Evolutionary conservation across 345 rosid species (phyloP).

Genomic region (Hypericum perforatum): DNA sequence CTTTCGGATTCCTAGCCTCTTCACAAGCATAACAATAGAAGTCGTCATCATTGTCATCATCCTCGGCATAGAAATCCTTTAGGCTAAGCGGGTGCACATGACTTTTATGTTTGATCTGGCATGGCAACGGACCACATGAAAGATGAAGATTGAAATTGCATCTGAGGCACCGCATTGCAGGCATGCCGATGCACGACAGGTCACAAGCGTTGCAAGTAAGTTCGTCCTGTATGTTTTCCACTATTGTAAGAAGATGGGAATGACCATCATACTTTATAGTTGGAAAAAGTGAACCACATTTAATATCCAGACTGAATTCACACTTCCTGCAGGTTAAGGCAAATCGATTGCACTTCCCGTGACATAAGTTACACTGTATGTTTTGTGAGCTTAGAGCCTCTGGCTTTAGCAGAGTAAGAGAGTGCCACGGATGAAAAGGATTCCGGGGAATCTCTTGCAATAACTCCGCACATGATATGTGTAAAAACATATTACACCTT

Average conservation of each 20-base stretch:
- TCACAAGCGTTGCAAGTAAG: background rate
- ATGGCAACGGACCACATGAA: slow-evolving; percentile 8
- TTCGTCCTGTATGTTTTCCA: background rate
- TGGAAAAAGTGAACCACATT: background rate
- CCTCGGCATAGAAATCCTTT: background rate
- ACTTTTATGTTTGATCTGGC: slow-evolving; percentile 1
- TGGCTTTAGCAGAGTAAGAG: background rate
- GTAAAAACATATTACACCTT: slow-evolving; percentile 4
- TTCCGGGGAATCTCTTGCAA: background rate
- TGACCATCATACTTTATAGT: background rate
- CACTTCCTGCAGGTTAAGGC: background rate
- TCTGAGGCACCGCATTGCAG: too few relatives aligned
- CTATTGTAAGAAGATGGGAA: background rate
- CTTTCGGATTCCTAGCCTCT: background rate
- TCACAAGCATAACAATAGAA: slow-evolving; percentile 13
- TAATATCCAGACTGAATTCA: background rate
- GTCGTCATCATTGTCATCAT: slow-evolving; percentile 1
- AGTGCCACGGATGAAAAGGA: slow-evolving; percentile 1
- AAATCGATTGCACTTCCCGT: too few relatives aligned
- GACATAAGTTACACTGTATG: too few relatives aligned
- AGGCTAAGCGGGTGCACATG: slow-evolving; percentile 7
- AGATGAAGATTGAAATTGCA: slow-evolving; percentile 8
- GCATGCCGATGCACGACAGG: background rate
- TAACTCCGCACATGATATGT: slow-evolving; percentile 4
- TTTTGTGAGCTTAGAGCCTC: too few relatives aligned